Evolutionary conservation across 371 early-diverging fungal genomes (phyloP).

Genomic region (Dentiscutata heterogama): DNA sequence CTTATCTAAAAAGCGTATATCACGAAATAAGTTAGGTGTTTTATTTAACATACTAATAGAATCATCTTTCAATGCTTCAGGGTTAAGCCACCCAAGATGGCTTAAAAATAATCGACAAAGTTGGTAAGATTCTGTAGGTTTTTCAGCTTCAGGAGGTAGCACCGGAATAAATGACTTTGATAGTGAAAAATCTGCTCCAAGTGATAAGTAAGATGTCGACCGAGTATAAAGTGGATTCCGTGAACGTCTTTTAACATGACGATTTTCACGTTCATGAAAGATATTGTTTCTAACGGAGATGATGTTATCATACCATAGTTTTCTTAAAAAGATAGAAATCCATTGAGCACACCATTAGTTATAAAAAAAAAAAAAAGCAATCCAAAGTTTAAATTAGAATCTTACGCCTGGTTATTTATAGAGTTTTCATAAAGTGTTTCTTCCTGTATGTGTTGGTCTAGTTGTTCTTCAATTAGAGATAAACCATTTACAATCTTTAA

Average conservation of each 20-base stretch:
- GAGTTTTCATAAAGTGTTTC: constrained; percentile 60
- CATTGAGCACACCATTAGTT: neutral
- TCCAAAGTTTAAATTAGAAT: neutral
- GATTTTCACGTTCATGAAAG: constrained; percentile 37
- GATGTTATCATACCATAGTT: constrained; percentile 54
- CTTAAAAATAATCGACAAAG: constrained; percentile 76
- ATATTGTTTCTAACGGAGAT: constrained; percentile 51
- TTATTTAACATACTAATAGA: constrained; percentile 76
- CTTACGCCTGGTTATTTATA: constrained; percentile 55
- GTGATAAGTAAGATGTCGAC: constrained; percentile 14
- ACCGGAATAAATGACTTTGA: constrained; percentile 69
- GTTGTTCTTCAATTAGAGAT: constrained; percentile 33
- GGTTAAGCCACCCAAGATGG: constrained; percentile 79
- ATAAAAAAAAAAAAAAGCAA: neutral
- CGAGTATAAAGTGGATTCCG: constrained; percentile 29
- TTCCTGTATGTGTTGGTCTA: constrained; percentile 65
- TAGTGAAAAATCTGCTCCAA: constrained; percentile 60
- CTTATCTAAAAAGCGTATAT: constrained; percentile 80
- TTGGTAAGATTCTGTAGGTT: constrained; percentile 67
- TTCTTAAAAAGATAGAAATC: neutral
- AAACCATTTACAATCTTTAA: neutral
- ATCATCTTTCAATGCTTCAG: constrained; percentile 78
- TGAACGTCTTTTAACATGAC: constrained; percentile 49
- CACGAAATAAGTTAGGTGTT: constrained; percentile 73
- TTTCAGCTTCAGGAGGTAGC: constrained; percentile 64